Base-by-base conservation (phyloP, 768 basidiomycete species). In the Ephemerocybe angulata region DNA sequence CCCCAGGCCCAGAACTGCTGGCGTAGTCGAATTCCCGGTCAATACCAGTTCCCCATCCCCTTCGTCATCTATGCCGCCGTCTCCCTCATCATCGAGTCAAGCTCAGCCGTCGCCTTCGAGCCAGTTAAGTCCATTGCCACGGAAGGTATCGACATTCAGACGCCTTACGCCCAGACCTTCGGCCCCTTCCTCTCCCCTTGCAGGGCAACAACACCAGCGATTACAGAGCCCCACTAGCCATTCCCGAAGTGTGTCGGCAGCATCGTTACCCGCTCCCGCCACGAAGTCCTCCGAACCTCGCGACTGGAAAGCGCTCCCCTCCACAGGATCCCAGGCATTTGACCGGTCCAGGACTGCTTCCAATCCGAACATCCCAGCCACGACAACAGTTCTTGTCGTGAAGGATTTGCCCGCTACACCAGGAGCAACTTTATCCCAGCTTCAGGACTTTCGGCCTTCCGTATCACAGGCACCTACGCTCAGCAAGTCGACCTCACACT, bases 91-190 rank as follows among this genome's bases (percentile, higher is more conserved):
- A 40, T 44, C 37, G n/a, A 41, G 38, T 19, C 6, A 41, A 17
- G 15, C 38, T 6, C 33, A 7, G 50, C 60, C 11, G n/a, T 40
- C 19, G 42, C 55, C 28, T 64, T 48, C n/a, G 76, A 70, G 56
- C 59, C 72, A 1, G 27, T 27, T 46, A 8, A 24, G 15, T 8
- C 38, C 77, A 79, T 1, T 80, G 77, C 0, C 81, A 83, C 63
- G 72, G 83, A 35, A 81, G 74, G 50, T 55, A 37, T 35, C 60
- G 31, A 46, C 60, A 37, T 52, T 85, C 22, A 76, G 78, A 10
- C 67, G 60, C 42, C 63, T 72, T 52, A 66, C 74, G 35, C 66
- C 67, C 6, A 69, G 67, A 25, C 63, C 72, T 3, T 67, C 72
- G 37, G 64, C 63, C 49, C 64, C 63, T 58, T 67, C 59, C 49